These are phyloP conservation scores for Pezicula neosporulosa DNA, from an alignment of 2,329 filamentous ascomycete species.

Conservation along the genomic window DNA sequence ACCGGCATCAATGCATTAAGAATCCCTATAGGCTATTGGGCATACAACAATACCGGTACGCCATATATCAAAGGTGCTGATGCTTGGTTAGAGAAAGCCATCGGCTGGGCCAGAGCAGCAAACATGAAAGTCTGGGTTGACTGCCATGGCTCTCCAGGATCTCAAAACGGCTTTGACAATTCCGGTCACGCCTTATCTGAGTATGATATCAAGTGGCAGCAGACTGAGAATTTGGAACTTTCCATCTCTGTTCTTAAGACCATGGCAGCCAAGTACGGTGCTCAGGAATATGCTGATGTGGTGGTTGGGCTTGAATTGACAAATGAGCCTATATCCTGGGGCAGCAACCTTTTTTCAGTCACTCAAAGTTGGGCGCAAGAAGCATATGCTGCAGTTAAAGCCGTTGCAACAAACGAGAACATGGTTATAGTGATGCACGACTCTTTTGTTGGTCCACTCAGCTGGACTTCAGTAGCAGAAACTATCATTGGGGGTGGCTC, in stretches of 20 bases:
- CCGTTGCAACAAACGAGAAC: slow-evolving; percentile 26
- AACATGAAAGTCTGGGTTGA: slow-evolving; percentile 53
- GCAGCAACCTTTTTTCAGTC: slow-evolving; percentile 28
- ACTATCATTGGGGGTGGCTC: slow-evolving; percentile 7
- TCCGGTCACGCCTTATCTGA: slow-evolving; percentile 42
- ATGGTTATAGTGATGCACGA: slow-evolving; percentile 37
- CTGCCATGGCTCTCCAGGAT: slow-evolving; percentile 50
- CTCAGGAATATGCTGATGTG: slow-evolving; percentile 32
- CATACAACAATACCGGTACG: slow-evolving; percentile 44
- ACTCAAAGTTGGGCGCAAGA: slow-evolving; percentile 32
- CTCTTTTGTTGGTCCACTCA: slow-evolving; percentile 26
- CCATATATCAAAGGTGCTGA: slow-evolving; percentile 48
- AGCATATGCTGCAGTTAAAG: slow-evolving; percentile 30
- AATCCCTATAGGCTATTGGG: slow-evolving; percentile 58
- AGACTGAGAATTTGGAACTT: slow-evolving; percentile 26
- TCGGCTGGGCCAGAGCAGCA: slow-evolving; percentile 48
- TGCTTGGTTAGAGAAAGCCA: slow-evolving; percentile 48
- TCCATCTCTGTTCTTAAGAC: slow-evolving; percentile 33
- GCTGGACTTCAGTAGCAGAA: slow-evolving; percentile 29
- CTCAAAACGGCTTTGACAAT: slow-evolving; percentile 60
- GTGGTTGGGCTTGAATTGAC: slow-evolving; percentile 36
- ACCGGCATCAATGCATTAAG: slow-evolving; percentile 55
- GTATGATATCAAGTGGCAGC: slow-evolving; percentile 36
- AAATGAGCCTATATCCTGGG: slow-evolving; percentile 36
- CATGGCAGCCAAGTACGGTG: slow-evolving; percentile 37